Evolutionary conservation across 257 asterid species (phyloP).

Genomic region (Dorcoceras hygrometricum): DNA sequence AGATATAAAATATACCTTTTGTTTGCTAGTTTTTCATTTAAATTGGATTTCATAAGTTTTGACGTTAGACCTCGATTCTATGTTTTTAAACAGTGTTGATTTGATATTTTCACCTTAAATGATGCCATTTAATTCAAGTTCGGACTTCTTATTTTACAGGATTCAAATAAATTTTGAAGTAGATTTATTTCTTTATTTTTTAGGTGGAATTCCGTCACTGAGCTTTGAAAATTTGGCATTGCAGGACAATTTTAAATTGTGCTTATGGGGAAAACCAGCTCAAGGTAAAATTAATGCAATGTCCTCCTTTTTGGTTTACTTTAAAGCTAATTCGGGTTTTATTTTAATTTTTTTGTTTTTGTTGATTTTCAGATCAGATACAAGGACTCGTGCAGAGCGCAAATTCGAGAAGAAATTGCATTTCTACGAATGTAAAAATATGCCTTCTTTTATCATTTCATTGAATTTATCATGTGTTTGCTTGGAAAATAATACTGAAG

Average conservation of each 20-base stretch:
- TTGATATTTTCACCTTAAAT: no score
- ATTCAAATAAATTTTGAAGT: no score
- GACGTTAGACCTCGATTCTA: no score
- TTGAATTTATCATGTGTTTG: neutral
- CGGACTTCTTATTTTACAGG: neutral
- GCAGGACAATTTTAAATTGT: neutral
- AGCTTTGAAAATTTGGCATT: neutral
- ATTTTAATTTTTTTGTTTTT: no score
- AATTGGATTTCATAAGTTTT: no score
- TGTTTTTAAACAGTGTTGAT: no score
- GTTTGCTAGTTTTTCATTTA: no score
- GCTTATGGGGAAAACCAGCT: neutral
- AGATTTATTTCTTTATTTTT: neutral
- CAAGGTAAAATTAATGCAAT: neutral
- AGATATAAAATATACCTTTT: no score
- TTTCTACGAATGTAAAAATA: conserved; percentile 54
- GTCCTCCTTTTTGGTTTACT: neutral
- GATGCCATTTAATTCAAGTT: neutral
- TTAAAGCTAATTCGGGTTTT: neutral
- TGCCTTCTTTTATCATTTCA: neutral
- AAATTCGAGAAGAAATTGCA: conserved; percentile 70
- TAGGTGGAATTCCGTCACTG: neutral
- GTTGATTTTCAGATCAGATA: conserved; percentile 24
- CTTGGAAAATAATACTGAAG: neutral
- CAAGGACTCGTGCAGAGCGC: conserved; percentile 42